Percentiles rank a stretch among this genome's conserved stretches.
Evolutionary conservation across 1,284 basidiomycete species (phyloP).

Genomic region (Microbotryum scabiosae): DNA sequence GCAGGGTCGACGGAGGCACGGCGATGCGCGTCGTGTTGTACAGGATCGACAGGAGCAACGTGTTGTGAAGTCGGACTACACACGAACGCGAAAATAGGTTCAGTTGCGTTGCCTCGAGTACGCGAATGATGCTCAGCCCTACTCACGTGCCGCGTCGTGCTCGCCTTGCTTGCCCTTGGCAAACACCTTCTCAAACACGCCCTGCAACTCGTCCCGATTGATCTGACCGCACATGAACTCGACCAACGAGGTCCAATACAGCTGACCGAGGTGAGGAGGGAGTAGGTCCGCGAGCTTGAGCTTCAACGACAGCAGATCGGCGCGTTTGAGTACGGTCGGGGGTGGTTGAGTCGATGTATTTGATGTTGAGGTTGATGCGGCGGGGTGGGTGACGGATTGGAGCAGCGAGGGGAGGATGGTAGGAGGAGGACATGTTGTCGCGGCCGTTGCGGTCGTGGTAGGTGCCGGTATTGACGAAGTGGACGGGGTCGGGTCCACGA

Average conservation of each 20-base stretch:
- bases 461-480: too few species aligned
- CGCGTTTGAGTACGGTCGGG: constrained; percentile 25
- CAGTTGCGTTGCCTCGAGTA: too few species aligned
- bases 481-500: too few species aligned
- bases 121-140: neutral
- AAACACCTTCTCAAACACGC: constrained; percentile 30
- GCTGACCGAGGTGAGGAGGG: constrained; percentile 14
- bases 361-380: neutral
- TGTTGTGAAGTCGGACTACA: constrained; percentile 42
- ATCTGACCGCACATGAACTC: constrained; percentile 41
- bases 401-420: too few species aligned
- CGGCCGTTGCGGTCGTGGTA: too few species aligned
- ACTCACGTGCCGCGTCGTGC: constrained; percentile 1
- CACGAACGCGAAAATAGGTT: neutral
- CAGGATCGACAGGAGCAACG: constrained; percentile 42
- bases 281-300: constrained; percentile 31
- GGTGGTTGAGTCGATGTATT: constrained; percentile 17
- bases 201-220: constrained; percentile 40
- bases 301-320: constrained; percentile 35
- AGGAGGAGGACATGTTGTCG: too few species aligned
- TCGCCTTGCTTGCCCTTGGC: constrained; percentile 27
- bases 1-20: constrained; percentile 28
- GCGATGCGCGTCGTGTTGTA: constrained; percentile 39
- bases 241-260: constrained; percentile 41
- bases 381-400: too few species aligned